Conservation (phyloP, 2,329 filamentous ascomycete genomes). For the Microsporum audouinii region DNA sequence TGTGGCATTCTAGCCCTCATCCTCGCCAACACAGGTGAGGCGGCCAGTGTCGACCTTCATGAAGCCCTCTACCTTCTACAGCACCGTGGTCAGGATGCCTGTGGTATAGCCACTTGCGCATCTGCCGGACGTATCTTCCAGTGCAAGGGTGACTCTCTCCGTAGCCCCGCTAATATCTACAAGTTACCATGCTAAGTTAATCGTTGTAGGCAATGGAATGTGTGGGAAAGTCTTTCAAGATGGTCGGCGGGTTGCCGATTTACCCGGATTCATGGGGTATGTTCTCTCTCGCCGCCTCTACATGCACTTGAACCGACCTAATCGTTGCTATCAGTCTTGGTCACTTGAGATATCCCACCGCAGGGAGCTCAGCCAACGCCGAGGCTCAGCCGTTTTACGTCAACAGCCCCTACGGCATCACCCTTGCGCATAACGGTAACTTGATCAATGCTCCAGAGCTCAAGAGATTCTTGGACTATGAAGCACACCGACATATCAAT, state of each 20-base stretch:
- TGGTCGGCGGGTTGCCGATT: conserved; percentile 58
- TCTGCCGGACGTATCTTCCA: conserved; percentile 72
- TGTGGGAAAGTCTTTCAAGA: conserved; percentile 75
- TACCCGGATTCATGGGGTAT: conserved; percentile 73
- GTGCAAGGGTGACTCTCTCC: conserved; percentile 47
- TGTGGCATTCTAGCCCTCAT: conserved; percentile 53
- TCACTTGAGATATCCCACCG: conserved; percentile 81
- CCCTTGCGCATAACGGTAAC: conserved; percentile 77
- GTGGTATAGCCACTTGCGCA: conserved; percentile 66
- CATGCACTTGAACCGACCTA: neutral
- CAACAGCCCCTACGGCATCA: conserved; percentile 74
- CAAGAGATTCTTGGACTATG: conserved; percentile 59
- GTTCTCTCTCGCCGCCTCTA: neutral
- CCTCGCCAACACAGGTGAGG: conserved; percentile 44
- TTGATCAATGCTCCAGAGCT: conserved; percentile 67
- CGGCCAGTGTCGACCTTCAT: conserved; percentile 55
- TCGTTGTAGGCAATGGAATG: conserved; percentile 58
- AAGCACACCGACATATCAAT: conserved; percentile 77
- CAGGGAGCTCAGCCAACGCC: conserved; percentile 69
- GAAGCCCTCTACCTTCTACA: conserved; percentile 62
- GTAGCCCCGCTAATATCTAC: neutral
- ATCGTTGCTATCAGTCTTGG: conserved; percentile 39
- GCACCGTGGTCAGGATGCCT: conserved; percentile 76
- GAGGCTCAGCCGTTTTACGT: conserved; percentile 92
- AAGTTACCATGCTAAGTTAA: neutral